Evolutionary conservation across 2,329 filamentous ascomycete genomes (phyloP).

Genomic region (Penicillium sp.): DNA sequence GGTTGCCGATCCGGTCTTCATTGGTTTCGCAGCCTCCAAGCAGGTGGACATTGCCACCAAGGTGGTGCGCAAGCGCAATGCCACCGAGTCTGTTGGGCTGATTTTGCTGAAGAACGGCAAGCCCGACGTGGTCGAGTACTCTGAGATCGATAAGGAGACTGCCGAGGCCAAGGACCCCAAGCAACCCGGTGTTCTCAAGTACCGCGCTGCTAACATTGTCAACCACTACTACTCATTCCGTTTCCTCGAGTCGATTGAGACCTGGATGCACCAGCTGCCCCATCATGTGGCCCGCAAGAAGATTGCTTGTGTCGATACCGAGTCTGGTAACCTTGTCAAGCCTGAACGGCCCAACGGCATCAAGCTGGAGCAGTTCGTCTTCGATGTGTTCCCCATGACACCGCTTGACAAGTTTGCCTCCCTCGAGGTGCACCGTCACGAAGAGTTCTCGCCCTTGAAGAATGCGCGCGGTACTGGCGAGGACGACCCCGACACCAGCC

Average conservation of each 20-base stretch:
- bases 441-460: conserved; percentile 97
- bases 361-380: conserved; percentile 99
- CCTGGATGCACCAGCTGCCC: conserved; percentile 79
- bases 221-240: conserved; percentile 98
- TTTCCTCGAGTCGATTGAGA: conserved; percentile 86
- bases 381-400: conserved; percentile 93
- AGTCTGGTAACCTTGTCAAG: conserved; percentile 77
- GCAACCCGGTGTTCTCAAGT: conserved; percentile 78
- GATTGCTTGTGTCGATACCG: conserved; percentile 78
- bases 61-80: conserved; percentile 97
- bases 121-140: conserved; percentile 97
- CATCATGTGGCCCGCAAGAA: conserved; percentile 98
- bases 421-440: conserved; percentile 92
- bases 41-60: conserved; percentile 96
- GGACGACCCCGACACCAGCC: conserved; percentile 92
- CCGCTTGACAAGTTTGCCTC: conserved; percentile 85
- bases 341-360: conserved; percentile 94
- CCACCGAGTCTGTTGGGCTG: conserved; percentile 90
- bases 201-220: conserved; percentile 97
- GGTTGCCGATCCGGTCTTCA: conserved; percentile 94
- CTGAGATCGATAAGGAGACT: conserved; percentile 86
- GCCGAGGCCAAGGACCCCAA: conserved; percentile 82
- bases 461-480: conserved; percentile 81
- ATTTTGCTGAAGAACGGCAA: conserved; percentile 94
- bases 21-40: conserved; percentile 85